Evolutionary conservation across 139 green algal species (phyloP).

Genomic region (Volvox africanus): DNA sequence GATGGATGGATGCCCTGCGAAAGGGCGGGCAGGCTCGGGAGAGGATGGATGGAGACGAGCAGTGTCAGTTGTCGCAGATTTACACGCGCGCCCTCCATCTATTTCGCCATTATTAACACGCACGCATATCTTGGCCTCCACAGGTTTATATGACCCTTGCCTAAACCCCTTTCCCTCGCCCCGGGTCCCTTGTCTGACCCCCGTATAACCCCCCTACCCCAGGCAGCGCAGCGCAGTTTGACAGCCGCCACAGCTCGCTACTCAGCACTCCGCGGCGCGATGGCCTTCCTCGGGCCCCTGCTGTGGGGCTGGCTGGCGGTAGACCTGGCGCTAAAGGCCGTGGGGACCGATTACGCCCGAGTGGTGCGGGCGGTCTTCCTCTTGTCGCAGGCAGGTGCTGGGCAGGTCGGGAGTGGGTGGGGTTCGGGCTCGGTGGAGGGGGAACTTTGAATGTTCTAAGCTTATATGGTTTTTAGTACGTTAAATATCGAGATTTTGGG

Average conservation of each 20-base stretch:
- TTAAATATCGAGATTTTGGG: not conserved
- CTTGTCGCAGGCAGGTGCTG: conserved; percentile 77
- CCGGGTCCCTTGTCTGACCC: too few species aligned
- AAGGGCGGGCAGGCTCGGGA: too few species aligned
- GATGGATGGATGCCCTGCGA: too few species aligned
- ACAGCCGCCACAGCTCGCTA: conserved; percentile 71
- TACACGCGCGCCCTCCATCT: too few species aligned
- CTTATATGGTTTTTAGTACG: not conserved
- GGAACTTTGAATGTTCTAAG: not conserved
- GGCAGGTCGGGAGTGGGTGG: not conserved
- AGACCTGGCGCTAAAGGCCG: conserved; percentile 78
- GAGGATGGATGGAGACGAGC: too few species aligned
- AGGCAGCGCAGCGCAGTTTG: conserved; percentile 72
- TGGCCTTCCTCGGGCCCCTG: conserved; percentile 78
- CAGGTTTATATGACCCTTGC: too few species aligned
- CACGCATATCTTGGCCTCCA: too few species aligned
- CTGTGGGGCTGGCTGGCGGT: conserved; percentile 87
- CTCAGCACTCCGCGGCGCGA: conserved; percentile 69
- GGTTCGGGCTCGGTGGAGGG: not conserved
- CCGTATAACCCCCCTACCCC: not conserved
- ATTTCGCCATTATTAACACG: too few species aligned
- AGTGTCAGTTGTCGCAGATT: too few species aligned
- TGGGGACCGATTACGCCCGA: conserved; percentile 86
- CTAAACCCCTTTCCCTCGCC: too few species aligned
- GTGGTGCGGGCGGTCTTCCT: conserved; percentile 81